Base-by-base conservation (phyloP, 2,329 filamentous ascomycete species). In the Aspergillus glaucus region DNA sequence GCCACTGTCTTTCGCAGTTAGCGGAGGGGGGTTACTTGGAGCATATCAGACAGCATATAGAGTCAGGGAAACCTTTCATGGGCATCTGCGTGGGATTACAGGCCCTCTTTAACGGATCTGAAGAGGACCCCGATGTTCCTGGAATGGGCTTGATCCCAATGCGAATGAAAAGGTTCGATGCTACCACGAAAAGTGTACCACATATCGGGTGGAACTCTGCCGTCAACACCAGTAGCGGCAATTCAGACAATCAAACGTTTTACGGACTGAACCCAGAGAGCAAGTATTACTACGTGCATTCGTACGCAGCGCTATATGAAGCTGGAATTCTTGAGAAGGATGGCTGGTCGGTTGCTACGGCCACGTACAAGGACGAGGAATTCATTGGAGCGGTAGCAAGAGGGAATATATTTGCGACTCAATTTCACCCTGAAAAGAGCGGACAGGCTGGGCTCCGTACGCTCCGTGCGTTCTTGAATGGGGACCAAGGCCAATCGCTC, bases 231-330 rank as follows among this genome's bases (percentile, higher is more conserved):
- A 72, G 61, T 51, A 73, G 68, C 51, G 66, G 47, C 53, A 70
- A 64, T 50, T 67, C 65, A 8, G 63, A 58, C 52, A 64, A 71
- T 15, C 71, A 80, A 54, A 80, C 76, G 57, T 79, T 97, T 50
- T 96, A 92, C 68, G 90, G 87, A 49, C 73, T 98, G 47, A 76
- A 80, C 24, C 84, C 88, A 0, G 78, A 79, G 46, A 95, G 88
- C 64, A 98, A 97, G 70, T 98, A 98, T 76, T 98, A 98, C 74
- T 98, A 98, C 65, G 92, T 98, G 49, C 93, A 98, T 76, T 91
- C 89, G 2, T 98, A 93, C 72, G 91, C 90, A 50, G 85, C 83
- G 22, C 85, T 85, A 3, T 95, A 96, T 67, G 72, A 73, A 46
- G 71, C 79, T 42, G 88, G 86, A 32, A 78, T 85, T 55, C 77